Conservation (phyloP, 2,329 filamentous ascomycete genomes). For the Lachnellula arida region DNA sequence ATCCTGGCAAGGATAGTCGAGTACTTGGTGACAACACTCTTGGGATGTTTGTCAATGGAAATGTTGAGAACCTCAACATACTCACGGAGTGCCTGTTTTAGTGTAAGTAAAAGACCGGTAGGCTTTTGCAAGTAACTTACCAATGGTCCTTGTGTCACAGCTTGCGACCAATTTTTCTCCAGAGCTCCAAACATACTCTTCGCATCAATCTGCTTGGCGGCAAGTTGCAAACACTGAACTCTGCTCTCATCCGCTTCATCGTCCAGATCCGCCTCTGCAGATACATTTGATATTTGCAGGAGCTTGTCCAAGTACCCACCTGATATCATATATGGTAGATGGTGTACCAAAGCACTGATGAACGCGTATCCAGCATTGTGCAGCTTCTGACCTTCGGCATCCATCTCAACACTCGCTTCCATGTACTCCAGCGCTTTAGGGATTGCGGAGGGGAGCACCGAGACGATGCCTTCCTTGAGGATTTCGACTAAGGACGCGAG, state of each 20-base stretch:
- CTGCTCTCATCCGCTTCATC: constrained; percentile 61
- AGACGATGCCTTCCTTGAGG: constrained; percentile 78
- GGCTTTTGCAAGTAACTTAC: constrained; percentile 41
- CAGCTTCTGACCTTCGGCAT: constrained; percentile 54
- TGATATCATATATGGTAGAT: constrained; percentile 87
- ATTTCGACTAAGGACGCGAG: constrained; percentile 87
- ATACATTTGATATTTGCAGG: constrained; percentile 66
- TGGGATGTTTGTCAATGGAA: constrained; percentile 72
- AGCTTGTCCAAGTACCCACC: constrained; percentile 67
- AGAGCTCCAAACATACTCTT: constrained; percentile 72
- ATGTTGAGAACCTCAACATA: constrained; percentile 64
- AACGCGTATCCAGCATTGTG: constrained; percentile 82
- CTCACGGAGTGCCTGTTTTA: constrained; percentile 57
- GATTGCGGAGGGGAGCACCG: constrained; percentile 72
- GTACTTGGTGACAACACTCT: constrained; percentile 73
- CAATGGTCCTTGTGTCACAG: constrained; percentile 55
- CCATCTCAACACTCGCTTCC: constrained; percentile 52
- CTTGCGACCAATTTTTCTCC: constrained; percentile 65
- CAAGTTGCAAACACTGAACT: constrained; percentile 62
- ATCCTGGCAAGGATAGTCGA: constrained; percentile 63
- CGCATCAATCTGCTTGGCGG: constrained; percentile 73
- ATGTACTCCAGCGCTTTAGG: constrained; percentile 69
- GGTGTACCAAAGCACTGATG: constrained; percentile 71
- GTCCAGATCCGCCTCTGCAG: constrained; percentile 58
- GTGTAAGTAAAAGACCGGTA: constrained; percentile 13